Conservation (phyloP, 2,329 filamentous ascomycete species). For the Cercospora sesami region DNA sequence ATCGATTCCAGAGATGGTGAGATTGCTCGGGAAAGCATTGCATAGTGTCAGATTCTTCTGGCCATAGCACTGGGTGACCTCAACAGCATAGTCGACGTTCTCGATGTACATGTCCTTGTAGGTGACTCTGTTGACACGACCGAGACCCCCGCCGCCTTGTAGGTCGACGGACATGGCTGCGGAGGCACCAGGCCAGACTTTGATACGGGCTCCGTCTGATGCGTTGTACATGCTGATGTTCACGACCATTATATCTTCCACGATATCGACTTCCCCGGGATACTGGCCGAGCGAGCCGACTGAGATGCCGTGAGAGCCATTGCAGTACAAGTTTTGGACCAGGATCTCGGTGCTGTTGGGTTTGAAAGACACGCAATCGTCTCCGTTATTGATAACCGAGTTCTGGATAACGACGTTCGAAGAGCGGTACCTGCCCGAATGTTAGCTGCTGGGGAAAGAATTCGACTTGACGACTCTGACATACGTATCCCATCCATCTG, state of each 20-base stretch:
- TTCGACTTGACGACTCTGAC: constrained; percentile 37
- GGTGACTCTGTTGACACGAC: constrained; percentile 65
- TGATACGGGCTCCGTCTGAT: constrained; percentile 68
- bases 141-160: constrained; percentile 64
- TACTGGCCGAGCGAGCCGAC: constrained; percentile 74
- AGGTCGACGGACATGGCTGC: constrained; percentile 60
- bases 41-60: constrained; percentile 64
- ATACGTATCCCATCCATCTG: constrained; percentile 44
- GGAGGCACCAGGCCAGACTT: constrained; percentile 66
- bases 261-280: constrained; percentile 61
- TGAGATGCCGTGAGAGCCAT: constrained; percentile 70
- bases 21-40: constrained; percentile 56
- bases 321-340: constrained; percentile 66
- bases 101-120: constrained; percentile 62
- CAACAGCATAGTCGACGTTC: constrained; percentile 66
- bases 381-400: constrained; percentile 63
- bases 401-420: constrained; percentile 66
- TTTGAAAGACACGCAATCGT: constrained; percentile 74
- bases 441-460: constrained; percentile 48
- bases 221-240: constrained; percentile 44
- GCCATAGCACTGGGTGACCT: constrained; percentile 66
- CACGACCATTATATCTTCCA: constrained; percentile 62
- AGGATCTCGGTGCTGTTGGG: constrained; percentile 69
- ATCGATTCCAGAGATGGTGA: constrained; percentile 57
- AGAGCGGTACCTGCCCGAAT: constrained; percentile 52